A percentile compares a stretch with the other conserved stretches of the same genome.
These are phyloP conservation scores for Nemophila menziesii DNA, from an alignment of 257 asterid species.

Conservation along the genomic window DNA sequence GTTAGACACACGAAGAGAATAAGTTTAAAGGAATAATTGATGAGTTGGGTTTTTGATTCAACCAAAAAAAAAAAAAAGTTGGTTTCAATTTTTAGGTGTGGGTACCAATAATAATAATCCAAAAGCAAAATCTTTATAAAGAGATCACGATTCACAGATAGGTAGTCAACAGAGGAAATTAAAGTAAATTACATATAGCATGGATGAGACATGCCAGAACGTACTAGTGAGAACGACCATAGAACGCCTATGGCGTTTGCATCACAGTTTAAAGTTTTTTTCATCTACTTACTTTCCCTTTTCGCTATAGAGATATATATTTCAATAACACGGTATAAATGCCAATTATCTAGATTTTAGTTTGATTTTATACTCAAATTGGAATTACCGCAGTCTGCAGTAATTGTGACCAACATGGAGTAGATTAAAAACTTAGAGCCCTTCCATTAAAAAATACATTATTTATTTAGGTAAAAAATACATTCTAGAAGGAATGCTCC, in stretches of 20 bases:
- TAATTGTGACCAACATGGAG: too few species aligned
- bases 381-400: too few species aligned
- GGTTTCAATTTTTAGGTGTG: constrained; percentile 19
- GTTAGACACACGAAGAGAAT: too few species aligned
- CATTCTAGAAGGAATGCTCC: too few species aligned
- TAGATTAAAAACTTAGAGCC: too few species aligned
- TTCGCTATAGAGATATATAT: constrained; percentile 9
- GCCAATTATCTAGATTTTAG: too few species aligned
- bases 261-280: constrained; percentile 16
- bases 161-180: constrained; percentile 18
- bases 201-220: too few species aligned
- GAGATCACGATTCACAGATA: constrained; percentile 21
- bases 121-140: constrained; percentile 20
- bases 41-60: constrained; percentile 2
- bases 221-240: constrained; percentile 27
- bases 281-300: constrained; percentile 19
- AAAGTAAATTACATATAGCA: constrained; percentile 17
- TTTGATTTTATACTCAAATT: too few species aligned
- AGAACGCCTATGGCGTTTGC: constrained; percentile 20
- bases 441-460: too few species aligned
- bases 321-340: too few species aligned
- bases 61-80: constrained; percentile 1
- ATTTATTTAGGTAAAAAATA: too few species aligned
- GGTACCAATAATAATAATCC: constrained; percentile 27
- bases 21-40: neutral